phyloP scores from a whole-genome alignment of 768 basidiomycete species.

The Sarcomyxa edulis region DNA sequence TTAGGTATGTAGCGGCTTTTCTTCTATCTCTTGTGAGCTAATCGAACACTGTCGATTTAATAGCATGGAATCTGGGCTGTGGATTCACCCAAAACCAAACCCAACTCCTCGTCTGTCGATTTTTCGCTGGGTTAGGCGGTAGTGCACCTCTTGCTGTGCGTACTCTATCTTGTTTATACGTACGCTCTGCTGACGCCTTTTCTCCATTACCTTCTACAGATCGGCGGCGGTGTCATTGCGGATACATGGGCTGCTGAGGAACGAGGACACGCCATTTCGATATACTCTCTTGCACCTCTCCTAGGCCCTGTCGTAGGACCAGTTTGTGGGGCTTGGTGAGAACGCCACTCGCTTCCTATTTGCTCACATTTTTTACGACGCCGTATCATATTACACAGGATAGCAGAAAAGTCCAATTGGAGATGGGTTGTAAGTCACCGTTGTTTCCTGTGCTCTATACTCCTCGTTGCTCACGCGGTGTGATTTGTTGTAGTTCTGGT shows the following conservation, averaged over 20 bases:
- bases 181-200: conserved; percentile 22
- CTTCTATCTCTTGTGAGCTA: neutral
- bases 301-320: conserved; percentile 64
- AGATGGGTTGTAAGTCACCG: conserved; percentile 55
- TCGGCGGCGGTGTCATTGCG: conserved; percentile 61
- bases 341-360: no score
- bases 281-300: conserved; percentile 61
- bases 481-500: conserved; percentile 48
- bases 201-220: conserved; percentile 16
- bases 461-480: neutral
- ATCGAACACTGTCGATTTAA: conserved; percentile 3
- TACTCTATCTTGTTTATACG: conserved; percentile 35
- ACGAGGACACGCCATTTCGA: conserved; percentile 55
- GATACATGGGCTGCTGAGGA: conserved; percentile 59
- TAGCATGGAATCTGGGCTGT: conserved; percentile 61
- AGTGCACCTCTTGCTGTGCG: conserved; percentile 62
- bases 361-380: neutral
- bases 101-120: conserved; percentile 62
- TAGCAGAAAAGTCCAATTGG: conserved; percentile 61
- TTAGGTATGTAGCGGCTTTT: conserved; percentile 36
- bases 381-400: conserved; percentile 24
- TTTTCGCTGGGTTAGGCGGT: conserved; percentile 67
- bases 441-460: neutral
- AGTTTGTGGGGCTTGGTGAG: conserved; percentile 57
- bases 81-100: conserved; percentile 55